Evolutionary conservation across 1,139 yeast genomes (phyloP), one percentile per base, ranked within the genome.

Genomic region (Kodamaea fungicola): DNA sequence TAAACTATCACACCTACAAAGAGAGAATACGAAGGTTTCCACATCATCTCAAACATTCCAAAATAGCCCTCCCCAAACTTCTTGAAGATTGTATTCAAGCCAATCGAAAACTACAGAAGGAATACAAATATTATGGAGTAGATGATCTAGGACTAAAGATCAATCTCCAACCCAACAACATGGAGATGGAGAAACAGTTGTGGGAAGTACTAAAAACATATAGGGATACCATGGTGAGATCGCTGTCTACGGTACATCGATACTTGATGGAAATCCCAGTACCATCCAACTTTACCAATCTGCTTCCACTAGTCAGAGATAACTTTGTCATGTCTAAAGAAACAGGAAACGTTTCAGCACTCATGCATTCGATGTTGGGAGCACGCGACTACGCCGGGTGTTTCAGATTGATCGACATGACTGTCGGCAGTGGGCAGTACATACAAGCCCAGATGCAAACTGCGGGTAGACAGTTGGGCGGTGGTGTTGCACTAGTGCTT

Each of bases 371-470:
- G 7, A 46, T 68, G 7, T 49, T 69, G 4, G 46, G 45, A 3
- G 44, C 51, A n/a, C 61, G 61, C 33, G 74, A 69, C 44, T 69
- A 67, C 46, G 47, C 51, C 32, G 59, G 57, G 32, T 51, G 64
- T 28, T 61, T 67, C 42, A 53, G 54, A 33, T 44, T 69, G 16
- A 42, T 69, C 3, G 70, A 67, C 31, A 28, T 31, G 10, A 62
- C 67, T n/a, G 32, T 46, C 8, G 43, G 40, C 7, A 3, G 7
- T 16, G 13, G 16, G 24, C 9, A 12, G 16, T 6, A 22, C n/a
- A 22, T 12, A 2, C 12, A 21, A n/a, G 21, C 25, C 22, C 7
- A 22, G 23, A 6, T 6, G 19, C 19, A 5, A 5, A 5, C 24
- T 4, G 5, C 19, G 7, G 5, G 25, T 6, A 29, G 34, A 8